These are phyloP conservation scores for Podila epicladia DNA, from an alignment of 192 early-diverging fungal species.

Conservation along the genomic window DNA sequence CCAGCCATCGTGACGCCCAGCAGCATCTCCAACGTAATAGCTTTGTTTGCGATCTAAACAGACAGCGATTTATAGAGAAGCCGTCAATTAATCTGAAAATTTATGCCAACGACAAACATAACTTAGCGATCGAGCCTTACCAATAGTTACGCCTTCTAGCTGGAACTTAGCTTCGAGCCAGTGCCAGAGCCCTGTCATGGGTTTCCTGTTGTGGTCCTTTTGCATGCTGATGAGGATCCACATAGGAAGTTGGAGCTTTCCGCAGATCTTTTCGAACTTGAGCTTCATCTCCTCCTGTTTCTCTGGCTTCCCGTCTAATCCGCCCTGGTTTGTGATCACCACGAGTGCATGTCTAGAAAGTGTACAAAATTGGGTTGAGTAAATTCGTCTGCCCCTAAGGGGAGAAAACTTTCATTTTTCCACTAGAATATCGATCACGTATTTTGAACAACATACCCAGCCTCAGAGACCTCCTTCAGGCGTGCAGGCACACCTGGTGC, in stretches of 20 bases:
- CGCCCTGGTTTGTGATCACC: constrained; percentile 81
- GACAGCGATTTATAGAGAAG: constrained; percentile 4
- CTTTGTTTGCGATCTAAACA: constrained; percentile 62
- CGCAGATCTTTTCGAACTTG: constrained; percentile 56
- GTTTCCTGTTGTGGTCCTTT: constrained; percentile 80
- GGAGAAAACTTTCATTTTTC: background rate
- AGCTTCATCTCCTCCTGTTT: constrained; percentile 59
- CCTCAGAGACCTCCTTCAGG: constrained; percentile 65
- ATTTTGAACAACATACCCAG: constrained; percentile 59
- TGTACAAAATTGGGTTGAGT: constrained; percentile 1
- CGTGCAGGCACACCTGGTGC: constrained; percentile 63
- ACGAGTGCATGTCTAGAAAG: constrained; percentile 69
- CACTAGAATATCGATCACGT: constrained; percentile 16
- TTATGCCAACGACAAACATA: constrained; percentile 41
- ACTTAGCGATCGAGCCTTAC: constrained; percentile 17
- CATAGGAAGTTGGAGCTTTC: constrained; percentile 65
- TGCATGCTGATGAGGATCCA: constrained; percentile 75
- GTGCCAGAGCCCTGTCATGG: constrained; percentile 77
- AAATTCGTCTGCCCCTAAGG: background rate
- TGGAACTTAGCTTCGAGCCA: constrained; percentile 51
- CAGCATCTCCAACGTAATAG: constrained; percentile 95
- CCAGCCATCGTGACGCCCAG: constrained; percentile 80
- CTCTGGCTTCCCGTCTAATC: constrained; percentile 50
- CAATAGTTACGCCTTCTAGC: constrained; percentile 53
- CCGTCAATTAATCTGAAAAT: constrained; percentile 13